These are phyloP conservation scores for Candida coquimbonensis DNA, from an alignment of 805 yeast species.

Conservation along the genomic window DNA sequence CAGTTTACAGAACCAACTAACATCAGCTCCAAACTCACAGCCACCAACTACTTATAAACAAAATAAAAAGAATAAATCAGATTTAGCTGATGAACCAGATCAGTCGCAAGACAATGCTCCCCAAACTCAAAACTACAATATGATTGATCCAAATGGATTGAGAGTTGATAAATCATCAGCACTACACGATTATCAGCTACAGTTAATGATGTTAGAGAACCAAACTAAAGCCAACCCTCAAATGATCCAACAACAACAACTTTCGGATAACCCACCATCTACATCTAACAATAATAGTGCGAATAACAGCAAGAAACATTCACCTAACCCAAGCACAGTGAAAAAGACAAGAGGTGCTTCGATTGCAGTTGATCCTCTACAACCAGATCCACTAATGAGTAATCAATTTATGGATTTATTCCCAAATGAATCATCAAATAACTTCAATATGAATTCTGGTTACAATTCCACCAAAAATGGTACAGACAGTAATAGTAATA, in stretches of 20 bases:
- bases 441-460: not conserved
- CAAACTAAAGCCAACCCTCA: conserved; percentile 44
- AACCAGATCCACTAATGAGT: conserved; percentile 17
- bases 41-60: not conserved
- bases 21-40: not conserved
- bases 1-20: not conserved
- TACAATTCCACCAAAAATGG: not conserved
- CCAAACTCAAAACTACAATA: not conserved
- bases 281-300: not conserved
- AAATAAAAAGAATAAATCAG: not conserved
- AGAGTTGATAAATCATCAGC: conserved; percentile 35
- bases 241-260: not conserved
- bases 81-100: not conserved
- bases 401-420: conserved; percentile 18
- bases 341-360: conserved; percentile 10
- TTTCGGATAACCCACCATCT: not conserved
- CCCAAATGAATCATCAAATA: conserved; percentile 11
- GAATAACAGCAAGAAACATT: not conserved
- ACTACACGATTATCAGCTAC: conserved; percentile 76
- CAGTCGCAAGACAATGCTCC: not conserved
- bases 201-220: conserved; percentile 64
- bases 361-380: conserved; percentile 21
- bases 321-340: not conserved
- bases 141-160: conserved; percentile 10
- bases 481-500: not conserved